phyloP scores from a whole-genome alignment of 306 rosid genomes.

The Elaeagnus macrophylla region DNA sequence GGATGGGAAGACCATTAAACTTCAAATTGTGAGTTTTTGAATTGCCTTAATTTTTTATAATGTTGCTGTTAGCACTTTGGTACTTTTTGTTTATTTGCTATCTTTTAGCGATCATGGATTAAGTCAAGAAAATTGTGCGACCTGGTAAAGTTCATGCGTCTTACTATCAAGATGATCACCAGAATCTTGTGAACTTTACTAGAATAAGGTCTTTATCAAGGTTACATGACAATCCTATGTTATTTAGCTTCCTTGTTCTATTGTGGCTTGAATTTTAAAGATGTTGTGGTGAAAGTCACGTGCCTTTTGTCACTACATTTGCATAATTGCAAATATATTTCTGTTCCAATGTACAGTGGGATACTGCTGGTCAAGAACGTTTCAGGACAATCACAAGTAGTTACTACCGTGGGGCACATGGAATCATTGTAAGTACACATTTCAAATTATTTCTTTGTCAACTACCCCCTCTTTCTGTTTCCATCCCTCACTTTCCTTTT shows the following conservation, averaged over 20 bases:
- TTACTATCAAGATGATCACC: no score
- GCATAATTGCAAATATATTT: constrained; percentile 12
- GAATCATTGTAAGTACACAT: constrained; percentile 67
- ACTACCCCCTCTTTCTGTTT: no score
- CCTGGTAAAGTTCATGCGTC: no score
- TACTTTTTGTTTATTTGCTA: no score
- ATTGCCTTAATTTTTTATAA: constrained; percentile 10
- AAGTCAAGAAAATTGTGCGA: no score
- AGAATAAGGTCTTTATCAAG: no score
- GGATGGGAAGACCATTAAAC: constrained; percentile 88
- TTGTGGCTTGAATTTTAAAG: no score
- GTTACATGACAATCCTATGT: no score
- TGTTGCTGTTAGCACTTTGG: background rate
- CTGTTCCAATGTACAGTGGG: constrained; percentile 60
- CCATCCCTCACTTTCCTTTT: background rate
- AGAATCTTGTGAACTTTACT: no score
- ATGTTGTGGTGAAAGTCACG: no score
- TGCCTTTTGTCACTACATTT: background rate
- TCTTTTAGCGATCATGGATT: no score
- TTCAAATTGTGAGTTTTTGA: constrained; percentile 62
- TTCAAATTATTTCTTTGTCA: background rate
- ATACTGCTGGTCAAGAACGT: constrained; percentile 99
- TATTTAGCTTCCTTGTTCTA: no score
- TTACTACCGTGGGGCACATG: constrained; percentile 99
- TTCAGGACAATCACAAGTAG: constrained; percentile 98